Base-by-base conservation (phyloP, 306 rosid genomes). In the Parietaria judaica region DNA sequence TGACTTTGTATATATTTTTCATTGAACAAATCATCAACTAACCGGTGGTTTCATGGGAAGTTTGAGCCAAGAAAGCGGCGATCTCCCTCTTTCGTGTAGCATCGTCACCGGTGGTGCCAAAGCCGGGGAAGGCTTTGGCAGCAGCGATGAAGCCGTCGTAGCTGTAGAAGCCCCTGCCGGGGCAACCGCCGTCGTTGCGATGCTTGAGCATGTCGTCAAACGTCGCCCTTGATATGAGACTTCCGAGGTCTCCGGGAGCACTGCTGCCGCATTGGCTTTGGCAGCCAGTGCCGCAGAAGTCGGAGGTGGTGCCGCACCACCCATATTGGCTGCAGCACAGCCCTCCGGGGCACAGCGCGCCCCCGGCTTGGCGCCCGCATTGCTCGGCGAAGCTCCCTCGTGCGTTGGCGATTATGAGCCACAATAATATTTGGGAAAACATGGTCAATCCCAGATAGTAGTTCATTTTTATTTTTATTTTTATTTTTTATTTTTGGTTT, bases 11-110 rank as follows among this genome's bases (percentile, higher is more conserved):
- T 23, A 23, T 23, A 2, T 23, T 23, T 23, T 23, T 23, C 31
- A 23, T 23, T 23, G 31, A 23, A 23, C 31, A 23, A 23, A 23
- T 23, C 31, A 23, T 23, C 31, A 41, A 50, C 46, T 14, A 43
- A 69, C 76, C 80, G 0, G 89, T 78, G 47, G 89, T 86, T 74
- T 86, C 94, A 56, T 83, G 94, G 38, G 94, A 41, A 41, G 45
- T 86, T 79, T 86, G 90, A 31, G 66, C 90, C 12, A 83, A 79
- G 80, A 83, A 86, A 74, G 95, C 90, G 41, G 95, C 87, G 3
- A 86, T 61, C 61, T 86, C 90, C 65, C 54, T 83, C 68, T 83
- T 79, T 1, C 68, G 66, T 2, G 82, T 77, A 36, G 58, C 51
- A 8, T 51, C 64, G 51, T 86, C 79, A 3, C 95, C 89, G 11